Percentiles rank a stretch among this genome's conserved stretches.
phyloP scores from a whole-genome alignment of 2,329 filamentous ascomycete species.

The Monosporascus sp. region DNA sequence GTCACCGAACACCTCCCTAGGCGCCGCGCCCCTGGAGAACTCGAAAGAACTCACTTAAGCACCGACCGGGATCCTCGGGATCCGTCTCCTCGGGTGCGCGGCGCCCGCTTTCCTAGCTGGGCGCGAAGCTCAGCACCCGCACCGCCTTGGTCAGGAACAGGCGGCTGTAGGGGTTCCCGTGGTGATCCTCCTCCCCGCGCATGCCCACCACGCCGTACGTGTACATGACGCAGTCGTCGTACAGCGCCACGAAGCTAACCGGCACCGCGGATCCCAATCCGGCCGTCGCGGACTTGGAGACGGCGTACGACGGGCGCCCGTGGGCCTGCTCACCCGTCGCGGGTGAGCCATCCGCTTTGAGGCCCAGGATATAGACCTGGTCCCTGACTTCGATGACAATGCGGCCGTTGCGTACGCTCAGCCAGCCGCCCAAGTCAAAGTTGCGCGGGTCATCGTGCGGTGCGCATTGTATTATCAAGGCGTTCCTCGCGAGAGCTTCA shows the following conservation, averaged over 20 bases:
- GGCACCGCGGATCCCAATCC: slow-evolving; percentile 28
- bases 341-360: slow-evolving; percentile 29
- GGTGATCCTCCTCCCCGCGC: background rate
- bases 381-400: slow-evolving; percentile 39
- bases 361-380: slow-evolving; percentile 35
- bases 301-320: slow-evolving; percentile 25
- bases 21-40: too few relatives aligned
- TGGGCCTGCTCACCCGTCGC: slow-evolving; percentile 10
- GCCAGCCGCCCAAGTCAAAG: slow-evolving; percentile 42
- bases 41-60: background rate
- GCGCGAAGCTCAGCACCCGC: slow-evolving; percentile 9
- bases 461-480: slow-evolving; percentile 36
- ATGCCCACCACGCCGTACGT: slow-evolving; percentile 29
- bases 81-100: background rate
- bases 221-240: slow-evolving; percentile 41
- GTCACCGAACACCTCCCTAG: too few relatives aligned
- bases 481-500: slow-evolving; percentile 19
- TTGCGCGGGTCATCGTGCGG: slow-evolving; percentile 25
- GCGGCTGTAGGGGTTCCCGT: background rate
- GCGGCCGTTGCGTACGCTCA: slow-evolving; percentile 35
- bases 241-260: slow-evolving; percentile 41
- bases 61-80: background rate
- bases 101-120: background rate
- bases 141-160: slow-evolving; percentile 11
- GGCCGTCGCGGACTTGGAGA: slow-evolving; percentile 2